Evolutionary conservation across 108 stramenopile genomes (phyloP), one percentile per base, ranked within the genome.

Genomic region (Nitzschia sp.): DNA sequence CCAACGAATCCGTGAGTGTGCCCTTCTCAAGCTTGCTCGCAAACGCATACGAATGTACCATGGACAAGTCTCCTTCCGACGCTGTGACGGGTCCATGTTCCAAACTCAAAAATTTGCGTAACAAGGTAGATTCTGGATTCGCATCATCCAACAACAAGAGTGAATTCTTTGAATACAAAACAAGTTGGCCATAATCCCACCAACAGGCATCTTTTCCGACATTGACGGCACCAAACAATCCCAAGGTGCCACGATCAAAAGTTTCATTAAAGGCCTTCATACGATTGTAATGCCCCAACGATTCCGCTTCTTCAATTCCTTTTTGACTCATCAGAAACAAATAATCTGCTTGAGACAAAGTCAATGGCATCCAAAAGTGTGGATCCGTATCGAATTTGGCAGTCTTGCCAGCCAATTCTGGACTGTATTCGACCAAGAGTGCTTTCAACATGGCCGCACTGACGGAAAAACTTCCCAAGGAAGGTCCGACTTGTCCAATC

Each of bases 301-400:
- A 82, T 51, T 72, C 83, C 31, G 71, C 83, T 54, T 82, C 80
- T 1, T 85, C 87, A 15, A 89, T 89, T 30, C 82, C 95, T 82
- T 95, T 95, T 81, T 92, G 91, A n/a, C 64, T 69, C 95, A 95
- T 95, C 68, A 98, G 72, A 33, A 80, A 66, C 17, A 94, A 75
- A 71, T 98, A 98, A 34, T 88, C 95, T 21, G 85, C 86, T 45
- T 82, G 62, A 21, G 85, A 81, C 46, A 98, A 77, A 1, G 98
- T 98, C 42, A 98, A 68, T 6, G 98, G 97, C 98, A 99, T 99
- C 98, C 98, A 99, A 74, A 98, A 95, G 72, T 97, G 96, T 19
- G 98, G 98, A 85, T 99, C 98, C 36, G 91, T 87, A 69, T 93
- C 95, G 15, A 81, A 54, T 46, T 98, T 97, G 56, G 91, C 98